Base-by-base conservation (phyloP, 805 yeast species). In the Metschnikowia shivogae region DNA sequence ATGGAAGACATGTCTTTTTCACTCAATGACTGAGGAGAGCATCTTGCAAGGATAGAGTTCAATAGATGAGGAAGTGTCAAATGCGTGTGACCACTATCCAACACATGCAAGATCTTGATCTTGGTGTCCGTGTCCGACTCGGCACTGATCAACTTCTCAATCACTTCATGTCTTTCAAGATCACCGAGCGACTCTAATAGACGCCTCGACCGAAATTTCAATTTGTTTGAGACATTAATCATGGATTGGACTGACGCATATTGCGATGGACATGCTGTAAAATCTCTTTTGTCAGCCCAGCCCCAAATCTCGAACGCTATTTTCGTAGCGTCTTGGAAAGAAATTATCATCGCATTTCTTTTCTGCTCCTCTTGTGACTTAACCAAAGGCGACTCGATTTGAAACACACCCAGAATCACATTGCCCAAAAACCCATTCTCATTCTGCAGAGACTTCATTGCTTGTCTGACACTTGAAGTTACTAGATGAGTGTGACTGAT, bases 31-130 rank as follows among this genome's bases (percentile, higher is more conserved):
- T 56, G 61, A 0, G 74, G 70, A 27, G 60, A 56, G 43, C 78
- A 68, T 47, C 84, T 66, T 8, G 80, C 67, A 19, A 63, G 58
- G 28, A 84, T 70, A 0, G 86, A 70, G 45, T 77, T 72, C 52
- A 87, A 70, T 4, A 89, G 65, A 53, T 78, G 75, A 0, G 95
- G 90, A 11, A 89, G 67, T 0, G 95, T 85, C 5, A 78, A 56
- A 45, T 81, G 86, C 0, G 95, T 86, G 51, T 86, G 78, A 6
- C 95, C 85, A 0, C 93, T 92, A 64, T 90, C 97, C 39, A 90
- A 65, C 2, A 86, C 82, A 60, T 86, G 89, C n/a, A 87, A 62
- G 1, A 87, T 57, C 52, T 82, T 84, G 54, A 81, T 75, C 22
- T 57, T 58, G 7, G 60, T 31, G 0, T 49, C 44, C 10, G 45